Evolutionary conservation across 768 basidiomycete genomes (phyloP).

Genomic region (Pleurotus eryngii): DNA sequence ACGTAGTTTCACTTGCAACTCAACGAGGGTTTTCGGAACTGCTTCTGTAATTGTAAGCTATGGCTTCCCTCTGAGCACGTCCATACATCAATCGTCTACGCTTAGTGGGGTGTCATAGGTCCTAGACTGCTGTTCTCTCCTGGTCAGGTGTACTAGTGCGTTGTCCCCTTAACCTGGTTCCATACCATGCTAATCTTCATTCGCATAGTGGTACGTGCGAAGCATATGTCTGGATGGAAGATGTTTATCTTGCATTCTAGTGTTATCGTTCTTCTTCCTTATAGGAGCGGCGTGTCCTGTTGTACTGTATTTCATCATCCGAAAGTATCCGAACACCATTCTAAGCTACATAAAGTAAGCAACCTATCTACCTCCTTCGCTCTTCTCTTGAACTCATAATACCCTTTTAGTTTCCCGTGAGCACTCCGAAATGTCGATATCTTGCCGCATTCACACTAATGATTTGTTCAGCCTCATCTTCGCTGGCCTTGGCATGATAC

Average conservation of each 20-base stretch:
- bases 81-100: slow-evolving; percentile 12
- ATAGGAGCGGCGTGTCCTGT: slow-evolving; percentile 67
- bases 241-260: slow-evolving; percentile 20
- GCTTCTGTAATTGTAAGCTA: slow-evolving; percentile 56
- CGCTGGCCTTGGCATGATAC: slow-evolving; percentile 64
- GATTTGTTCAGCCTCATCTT: slow-evolving; percentile 53
- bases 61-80: slow-evolving; percentile 2
- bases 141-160: slow-evolving; percentile 59
- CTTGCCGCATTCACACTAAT: slow-evolving; percentile 6
- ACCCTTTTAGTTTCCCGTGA: slow-evolving; percentile 43
- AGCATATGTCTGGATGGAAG: background rate
- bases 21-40: slow-evolving; percentile 47
- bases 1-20: slow-evolving; percentile 47
- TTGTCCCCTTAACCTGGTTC: background rate
- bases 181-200: background rate
- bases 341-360: slow-evolving; percentile 68
- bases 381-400: slow-evolving; percentile 1
- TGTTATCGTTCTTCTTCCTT: slow-evolving; percentile 68
- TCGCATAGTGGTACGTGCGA: background rate
- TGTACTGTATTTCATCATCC: slow-evolving; percentile 58
- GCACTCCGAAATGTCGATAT: slow-evolving; percentile 11
- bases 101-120: slow-evolving; percentile 65
- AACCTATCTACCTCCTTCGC: background rate
- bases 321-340: slow-evolving; percentile 58
- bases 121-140: slow-evolving; percentile 54